Base-by-base conservation (phyloP, 73 alveolate species). In the Effrenium voratum region DNA sequence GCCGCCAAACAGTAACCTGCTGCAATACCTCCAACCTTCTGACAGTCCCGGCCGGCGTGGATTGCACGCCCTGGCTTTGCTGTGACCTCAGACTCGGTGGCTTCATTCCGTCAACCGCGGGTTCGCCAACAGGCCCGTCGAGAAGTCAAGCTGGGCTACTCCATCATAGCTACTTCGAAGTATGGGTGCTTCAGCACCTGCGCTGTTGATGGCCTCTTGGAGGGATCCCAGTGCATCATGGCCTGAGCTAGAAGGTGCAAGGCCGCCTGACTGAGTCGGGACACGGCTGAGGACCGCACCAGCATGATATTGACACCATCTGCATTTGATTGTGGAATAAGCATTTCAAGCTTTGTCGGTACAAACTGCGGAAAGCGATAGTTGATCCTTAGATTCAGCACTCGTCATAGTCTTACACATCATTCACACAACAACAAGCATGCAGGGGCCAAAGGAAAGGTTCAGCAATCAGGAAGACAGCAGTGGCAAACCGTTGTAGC, bases 161-260 rank as follows among this genome's bases (percentile, higher is more conserved):
- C n/a, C n/a, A n/a, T n/a, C n/a, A n/a, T n/a, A n/a, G 82, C 82
- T 2, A 72, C 82, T 30, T 72, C 99, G 98, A 99, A 99, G 94
- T 99, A 99, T 24, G 99, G 99, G 91, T 99, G 99, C 47, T 95
- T 93, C 86, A 99, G 88, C 41, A 99, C 90, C 98, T 99, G 99
- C 32, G 99, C 99, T 1, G 99, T 99, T 43, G 99, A 99, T 2
- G 99, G 99, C 77, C 99, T 99, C 46, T 99, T 99, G 68, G 99
- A 93, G 28, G 99, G 99, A 99, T 99, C 99, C 99, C 99, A 99
- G 79, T 93, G 85, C 38, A 99, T 87, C 99, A 99, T 99, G 47
- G 82, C 82, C 82, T 72, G 32, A 13, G 52, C n/a, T 2, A 30
- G 8, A 12, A 44, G 24, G 40, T 40, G 36, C 43, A 63, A 63